Evolutionary conservation across 768 basidiomycete species (phyloP), one percentile per base, ranked within the genome.

Genomic region (Podaxis pistillaris): DNA sequence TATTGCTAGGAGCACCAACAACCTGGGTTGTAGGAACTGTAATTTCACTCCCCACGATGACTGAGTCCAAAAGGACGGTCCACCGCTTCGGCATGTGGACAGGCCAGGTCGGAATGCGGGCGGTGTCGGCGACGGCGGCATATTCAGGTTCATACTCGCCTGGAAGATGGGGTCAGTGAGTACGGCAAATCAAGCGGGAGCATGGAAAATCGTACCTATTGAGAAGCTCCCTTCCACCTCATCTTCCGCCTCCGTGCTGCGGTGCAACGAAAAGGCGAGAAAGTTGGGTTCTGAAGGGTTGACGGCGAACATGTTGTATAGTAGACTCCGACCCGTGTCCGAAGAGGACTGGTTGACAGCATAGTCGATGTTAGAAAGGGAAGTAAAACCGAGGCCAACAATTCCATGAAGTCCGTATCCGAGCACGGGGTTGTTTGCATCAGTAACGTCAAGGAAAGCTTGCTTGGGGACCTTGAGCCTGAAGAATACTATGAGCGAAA

Each of bases 211-310:
- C 79, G 53, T 62, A 88, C 90, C 91, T 65, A 94, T 83, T 4
- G 90, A 78, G 70, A 94, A 88, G 36, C 76, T 85, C 1, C 93
- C 92, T 65, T 86, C 75, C 2, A 89, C 79, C 33, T 83, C 83
- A 63, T 82, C 81, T 8, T 70, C 71, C n/a, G 72, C 66, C 41
- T 89, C 81, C 9, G 80, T 76, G 49, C 79, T 82, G 58, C 91
- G 78, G 68, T 90, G 85, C 28, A 94, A 78, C 0, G 89, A 81
- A 68, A 94, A 89, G 0, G 91, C 85, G 66, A 94, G 88, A 71
- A 86, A 94, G 68, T 94, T 94, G 52, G 91, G 90, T 68, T 90
- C 83, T 9, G 70, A 74, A 3, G 85, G 83, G 72, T 93, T 88
- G 67, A 83, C 79, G 22, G 78, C 74, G 72, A 94, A 94, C 38